A percentile compares a stretch with the other conserved stretches of the same genome.
phyloP scores from a whole-genome alignment of 495 filamentous ascomycete genomes.

The Cercophora scortea region DNA sequence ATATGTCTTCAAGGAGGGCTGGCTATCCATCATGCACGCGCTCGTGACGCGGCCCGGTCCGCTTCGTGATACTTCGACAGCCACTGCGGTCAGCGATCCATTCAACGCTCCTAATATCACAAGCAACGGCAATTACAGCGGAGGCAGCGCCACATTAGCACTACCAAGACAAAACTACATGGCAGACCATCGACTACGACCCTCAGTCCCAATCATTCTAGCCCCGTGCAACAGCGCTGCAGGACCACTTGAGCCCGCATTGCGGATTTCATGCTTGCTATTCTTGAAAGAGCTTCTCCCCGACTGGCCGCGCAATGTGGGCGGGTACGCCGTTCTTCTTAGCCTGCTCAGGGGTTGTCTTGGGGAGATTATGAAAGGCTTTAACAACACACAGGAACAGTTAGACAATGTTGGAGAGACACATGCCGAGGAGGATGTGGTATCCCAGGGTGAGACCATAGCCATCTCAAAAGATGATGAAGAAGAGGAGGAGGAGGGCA shows the following conservation, averaged over 20 bases:
- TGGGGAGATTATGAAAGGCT: not conserved
- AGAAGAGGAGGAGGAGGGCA: not conserved
- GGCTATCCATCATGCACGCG: constrained; percentile 13
- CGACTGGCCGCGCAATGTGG: constrained; percentile 19
- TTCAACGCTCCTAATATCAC: not conserved
- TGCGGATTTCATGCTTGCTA: constrained; percentile 17
- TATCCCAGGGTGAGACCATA: not conserved
- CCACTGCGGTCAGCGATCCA: not conserved
- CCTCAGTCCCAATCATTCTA: constrained; percentile 1
- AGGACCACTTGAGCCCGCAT: constrained; percentile 12
- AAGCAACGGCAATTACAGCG: not conserved
- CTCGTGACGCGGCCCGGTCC: constrained; percentile 15
- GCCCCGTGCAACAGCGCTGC: not conserved
- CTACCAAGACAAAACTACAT: constrained; percentile 8
- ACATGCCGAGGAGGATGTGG: not conserved
- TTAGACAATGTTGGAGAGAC: not conserved
- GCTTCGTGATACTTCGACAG: constrained; percentile 6
- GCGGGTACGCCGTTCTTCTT: constrained; percentile 20
- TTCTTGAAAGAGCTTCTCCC: constrained; percentile 20
- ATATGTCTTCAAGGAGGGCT: constrained; percentile 19
- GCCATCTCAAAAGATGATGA: not conserved
- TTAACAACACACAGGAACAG: not conserved
- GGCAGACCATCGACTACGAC: constrained; percentile 11
- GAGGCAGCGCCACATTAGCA: not conserved
- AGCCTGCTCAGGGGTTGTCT: constrained; percentile 10